Evolutionary conservation across 2,329 filamentous ascomycete species (phyloP).

Genomic region (Penicillium digitatum): DNA sequence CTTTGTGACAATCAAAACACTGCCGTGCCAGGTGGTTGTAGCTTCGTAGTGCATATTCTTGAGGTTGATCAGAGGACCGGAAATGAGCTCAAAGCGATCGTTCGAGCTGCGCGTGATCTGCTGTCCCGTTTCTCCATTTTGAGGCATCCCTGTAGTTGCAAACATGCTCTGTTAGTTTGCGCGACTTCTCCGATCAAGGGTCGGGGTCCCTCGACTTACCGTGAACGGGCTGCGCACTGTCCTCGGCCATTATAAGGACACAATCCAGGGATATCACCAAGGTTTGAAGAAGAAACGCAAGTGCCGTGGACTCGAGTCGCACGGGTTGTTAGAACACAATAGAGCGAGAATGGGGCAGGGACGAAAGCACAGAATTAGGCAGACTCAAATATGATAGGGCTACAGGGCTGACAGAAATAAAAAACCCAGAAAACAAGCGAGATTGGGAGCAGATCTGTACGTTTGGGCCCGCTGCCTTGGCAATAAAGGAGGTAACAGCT

Average conservation of each 20-base stretch:
- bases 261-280: slow-evolving; percentile 2
- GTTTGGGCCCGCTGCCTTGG: slow-evolving; percentile 4
- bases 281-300: not conserved
- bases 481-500: slow-evolving; percentile 1
- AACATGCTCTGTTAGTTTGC: slow-evolving; percentile 3
- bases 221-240: slow-evolving; percentile 13
- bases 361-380: slow-evolving; percentile 4
- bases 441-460: slow-evolving; percentile 14
- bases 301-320: slow-evolving; percentile 1
- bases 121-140: slow-evolving; percentile 22
- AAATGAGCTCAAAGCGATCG: slow-evolving; percentile 41
- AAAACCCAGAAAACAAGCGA: slow-evolving; percentile 18
- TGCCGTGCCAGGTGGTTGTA: slow-evolving; percentile 66
- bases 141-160: slow-evolving; percentile 14
- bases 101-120: slow-evolving; percentile 10
- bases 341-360: not conserved
- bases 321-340: slow-evolving; percentile 1
- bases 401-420: slow-evolving; percentile 23
- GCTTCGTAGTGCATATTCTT: slow-evolving; percentile 43
- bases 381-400: slow-evolving; percentile 17
- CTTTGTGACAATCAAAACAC: slow-evolving; percentile 75
- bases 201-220: slow-evolving; percentile 12
- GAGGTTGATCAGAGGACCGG: slow-evolving; percentile 50
- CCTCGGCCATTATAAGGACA: slow-evolving; percentile 17
- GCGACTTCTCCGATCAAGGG: not conserved